Evolutionary conservation across 345 rosid genomes (phyloP).

Genomic region (Boechera divaricarpa): DNA sequence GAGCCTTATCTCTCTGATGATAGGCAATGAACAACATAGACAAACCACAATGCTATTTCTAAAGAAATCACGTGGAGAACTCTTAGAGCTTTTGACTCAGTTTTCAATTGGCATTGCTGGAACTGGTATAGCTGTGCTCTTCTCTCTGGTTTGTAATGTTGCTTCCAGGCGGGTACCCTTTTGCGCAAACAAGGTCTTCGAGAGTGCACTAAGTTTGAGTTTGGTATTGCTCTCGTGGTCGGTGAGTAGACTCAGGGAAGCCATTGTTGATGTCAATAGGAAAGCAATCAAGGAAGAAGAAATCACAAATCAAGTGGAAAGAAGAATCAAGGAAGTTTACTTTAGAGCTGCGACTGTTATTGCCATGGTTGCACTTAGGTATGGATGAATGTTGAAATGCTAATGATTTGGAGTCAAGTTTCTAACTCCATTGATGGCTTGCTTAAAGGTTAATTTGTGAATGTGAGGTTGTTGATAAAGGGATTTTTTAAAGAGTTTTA

Average conservation of each 20-base stretch:
- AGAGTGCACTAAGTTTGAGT: slow-evolving; percentile 61
- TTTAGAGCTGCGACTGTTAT: slow-evolving; percentile 68
- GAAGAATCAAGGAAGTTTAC: slow-evolving; percentile 65
- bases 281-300: slow-evolving; percentile 63
- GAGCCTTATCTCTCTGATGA: slow-evolving; percentile 73
- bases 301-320: slow-evolving; percentile 53
- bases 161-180: slow-evolving; percentile 61
- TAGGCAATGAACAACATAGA: slow-evolving; percentile 56
- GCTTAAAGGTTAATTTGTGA: background rate
- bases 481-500: background rate
- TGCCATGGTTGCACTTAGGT: slow-evolving; percentile 56
- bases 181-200: slow-evolving; percentile 57
- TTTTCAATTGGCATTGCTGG: slow-evolving; percentile 80
- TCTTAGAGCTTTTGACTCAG: slow-evolving; percentile 68
- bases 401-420: slow-evolving; percentile 26
- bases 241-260: slow-evolving; percentile 60
- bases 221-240: slow-evolving; percentile 82
- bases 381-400: slow-evolving; percentile 2
- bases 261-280: slow-evolving; percentile 50
- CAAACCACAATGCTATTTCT: slow-evolving; percentile 63
- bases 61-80: slow-evolving; percentile 68
- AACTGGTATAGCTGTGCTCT: slow-evolving; percentile 73
- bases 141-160: slow-evolving; percentile 57
- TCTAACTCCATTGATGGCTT: slow-evolving; percentile 27
- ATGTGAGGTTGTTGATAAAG: background rate